Conservation (phyloP, 306 rosid species). For the Malus domestica region ASM211411v1 NC_041795.1:20228001-20228500, state of each 20-base stretch:
- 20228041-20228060: neutral
- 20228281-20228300: neutral
- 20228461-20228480: neutral
- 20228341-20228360: neutral
- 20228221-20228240: neutral
- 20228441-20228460: neutral
- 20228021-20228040: neutral
- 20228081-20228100: neutral
- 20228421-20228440: neutral
- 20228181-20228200: neutral
- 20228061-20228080: constrained; percentile 5
- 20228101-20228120: neutral
- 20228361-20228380: too few species aligned
- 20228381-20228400: neutral
- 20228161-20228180: neutral
- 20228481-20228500: neutral
- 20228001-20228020: neutral
- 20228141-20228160: neutral
- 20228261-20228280: neutral
- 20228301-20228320: neutral
- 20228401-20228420: neutral
- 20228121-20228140: neutral
- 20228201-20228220: neutral
- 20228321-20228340: neutral
- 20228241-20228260: neutral